These are phyloP conservation scores for Talaromyces liani DNA, from an alignment of 495 filamentous ascomycete species.

Conservation along the genomic window DNA sequence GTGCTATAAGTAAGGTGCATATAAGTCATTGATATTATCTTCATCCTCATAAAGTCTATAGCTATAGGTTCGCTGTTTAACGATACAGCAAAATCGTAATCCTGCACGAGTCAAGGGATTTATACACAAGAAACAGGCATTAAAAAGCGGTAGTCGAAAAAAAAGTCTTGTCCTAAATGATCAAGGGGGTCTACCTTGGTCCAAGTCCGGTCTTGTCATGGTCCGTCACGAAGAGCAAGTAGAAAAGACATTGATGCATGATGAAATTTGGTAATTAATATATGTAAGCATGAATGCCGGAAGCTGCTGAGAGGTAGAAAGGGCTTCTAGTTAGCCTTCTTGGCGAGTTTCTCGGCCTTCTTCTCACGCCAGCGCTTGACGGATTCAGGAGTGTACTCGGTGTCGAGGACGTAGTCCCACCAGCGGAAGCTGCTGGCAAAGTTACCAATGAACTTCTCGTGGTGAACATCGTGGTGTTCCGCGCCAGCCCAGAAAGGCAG, in stretches of 20 bases:
- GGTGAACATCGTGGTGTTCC: conserved; percentile 92
- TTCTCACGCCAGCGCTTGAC: conserved; percentile 75
- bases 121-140: neutral
- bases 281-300: neutral
- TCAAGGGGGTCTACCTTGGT: neutral
- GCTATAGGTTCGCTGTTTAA: neutral
- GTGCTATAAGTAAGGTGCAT: neutral
- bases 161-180: neutral
- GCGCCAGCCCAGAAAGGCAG: conserved; percentile 98
- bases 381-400: conserved; percentile 84
- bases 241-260: neutral
- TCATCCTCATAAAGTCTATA: neutral
- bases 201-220: neutral
- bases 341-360: conserved; percentile 56
- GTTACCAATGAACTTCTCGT: conserved; percentile 97
- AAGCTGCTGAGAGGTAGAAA: neutral
- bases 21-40: neutral
- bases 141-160: neutral
- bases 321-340: conserved; percentile 35
- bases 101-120: neutral
- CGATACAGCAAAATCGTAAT: neutral
- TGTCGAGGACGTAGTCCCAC: conserved; percentile 95
- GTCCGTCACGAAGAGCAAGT: neutral
- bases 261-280: neutral
- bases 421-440: conserved; percentile 97